These are phyloP conservation scores for Didymellaceae sp. DNA, from an alignment of 2,329 filamentous ascomycete species.

Conservation along the genomic window DNA sequence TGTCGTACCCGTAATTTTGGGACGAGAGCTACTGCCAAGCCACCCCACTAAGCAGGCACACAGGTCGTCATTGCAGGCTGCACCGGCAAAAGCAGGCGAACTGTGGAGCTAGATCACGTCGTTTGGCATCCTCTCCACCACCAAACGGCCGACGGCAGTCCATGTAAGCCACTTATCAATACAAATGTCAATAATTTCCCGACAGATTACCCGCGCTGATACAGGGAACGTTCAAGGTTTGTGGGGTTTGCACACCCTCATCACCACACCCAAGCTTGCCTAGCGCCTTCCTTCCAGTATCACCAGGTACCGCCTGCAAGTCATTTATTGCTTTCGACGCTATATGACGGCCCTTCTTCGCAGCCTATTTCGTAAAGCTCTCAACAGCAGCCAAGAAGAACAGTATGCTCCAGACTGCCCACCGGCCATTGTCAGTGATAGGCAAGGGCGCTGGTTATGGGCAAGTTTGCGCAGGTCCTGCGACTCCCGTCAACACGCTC, in stretches of 20 bases:
- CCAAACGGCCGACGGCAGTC: conserved; percentile 17
- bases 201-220: conserved; percentile 29
- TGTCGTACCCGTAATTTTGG: conserved; percentile 1
- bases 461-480: not conserved
- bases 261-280: conserved; percentile 15
- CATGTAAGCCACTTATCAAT: conserved; percentile 22
- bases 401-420: not conserved
- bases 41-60: conserved; percentile 1
- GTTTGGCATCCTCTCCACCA: conserved; percentile 17
- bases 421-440: not conserved
- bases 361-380: not conserved
- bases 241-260: conserved; percentile 28
- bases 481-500: not conserved
- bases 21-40: conserved; percentile 18
- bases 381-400: not conserved
- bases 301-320: conserved; percentile 19
- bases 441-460: no score
- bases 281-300: conserved; percentile 19
- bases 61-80: conserved; percentile 12
- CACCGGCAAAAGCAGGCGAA: conserved; percentile 11
- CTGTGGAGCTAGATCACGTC: conserved; percentile 9
- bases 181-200: conserved; percentile 27
- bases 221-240: conserved; percentile 21
- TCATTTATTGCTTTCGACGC: conserved; percentile 17
- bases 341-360: conserved; percentile 6